Evolutionary conservation across 73 alveolate species (phyloP), one percentile per base, ranked within the genome.

Genomic region (Uronychia binucleata): DNA sequence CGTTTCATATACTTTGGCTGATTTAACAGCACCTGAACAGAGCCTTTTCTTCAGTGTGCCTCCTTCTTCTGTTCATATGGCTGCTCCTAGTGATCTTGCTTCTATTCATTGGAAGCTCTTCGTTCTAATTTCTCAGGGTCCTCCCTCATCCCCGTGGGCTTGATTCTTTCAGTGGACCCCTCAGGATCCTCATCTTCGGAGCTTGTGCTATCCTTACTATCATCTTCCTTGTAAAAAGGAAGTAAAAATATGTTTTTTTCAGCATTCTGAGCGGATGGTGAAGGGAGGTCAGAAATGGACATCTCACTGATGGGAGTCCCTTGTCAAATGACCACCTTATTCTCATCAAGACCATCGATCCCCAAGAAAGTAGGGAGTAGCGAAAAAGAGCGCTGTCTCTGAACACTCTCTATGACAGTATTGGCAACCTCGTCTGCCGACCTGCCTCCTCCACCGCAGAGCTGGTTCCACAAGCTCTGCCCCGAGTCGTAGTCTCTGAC

Each of bases 251-350:
- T 46, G 67, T 46, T 46, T 19, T 19, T 46, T 46, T 46, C 67
- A 19, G 5, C 19, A 19, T 46, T 77, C 1, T 74, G 31, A 0
- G 85, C 91, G n/a, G 91, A 67, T 1, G 91, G 91, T 34, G 91
- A 85, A 30, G 91, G 91, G 30, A 85, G 31, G 46, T 77, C 91
- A 34, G 58, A 34, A 8, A 77, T 84, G 31, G 85, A 67, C 34
- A 85, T 85, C 19, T 85, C 85, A 25, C 85, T 74, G 1, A 85
- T 35, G 29, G 91, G 91, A 0, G 91, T 85, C 26, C 91, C 91
- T 26, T 46, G 19, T 46, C 67, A 11, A 86, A 82, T 67, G 31
- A 67, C 32, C 1, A 46, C 74, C 74, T 78, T 79, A 1, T 76
- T 1, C 1, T 86, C 30, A 31, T 76, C 58, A 13, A 76, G 85